Evolutionary conservation across 2,329 filamentous ascomycete species (phyloP).

Genomic region (Huntiella omanensis): DNA sequence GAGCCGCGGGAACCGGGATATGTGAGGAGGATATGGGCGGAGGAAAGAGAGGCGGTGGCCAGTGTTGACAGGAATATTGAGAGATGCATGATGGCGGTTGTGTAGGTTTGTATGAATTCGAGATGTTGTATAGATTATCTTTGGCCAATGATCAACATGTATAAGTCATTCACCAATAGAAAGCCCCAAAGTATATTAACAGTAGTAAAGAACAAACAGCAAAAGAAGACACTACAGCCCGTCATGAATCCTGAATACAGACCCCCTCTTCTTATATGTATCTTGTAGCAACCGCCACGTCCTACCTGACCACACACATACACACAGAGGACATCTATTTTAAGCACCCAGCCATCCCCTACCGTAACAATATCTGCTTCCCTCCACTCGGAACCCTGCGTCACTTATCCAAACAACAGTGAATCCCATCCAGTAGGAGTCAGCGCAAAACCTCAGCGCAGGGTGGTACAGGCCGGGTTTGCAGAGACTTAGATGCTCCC

Average conservation of each 20-base stretch:
- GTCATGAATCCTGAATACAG: background rate
- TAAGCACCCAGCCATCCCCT: background rate
- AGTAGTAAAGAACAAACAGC: background rate
- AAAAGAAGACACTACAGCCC: background rate
- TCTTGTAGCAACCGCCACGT: no score
- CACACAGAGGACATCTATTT: background rate
- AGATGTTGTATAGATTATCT: background rate
- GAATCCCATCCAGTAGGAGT: no score
- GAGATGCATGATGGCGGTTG: background rate
- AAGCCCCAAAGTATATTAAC: background rate
- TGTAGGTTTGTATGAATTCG: background rate
- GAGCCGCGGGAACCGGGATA: constrained; percentile 49
- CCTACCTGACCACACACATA: background rate
- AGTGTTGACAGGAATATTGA: background rate
- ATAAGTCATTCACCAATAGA: no score
- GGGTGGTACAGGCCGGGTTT: no score
- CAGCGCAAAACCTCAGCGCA: no score
- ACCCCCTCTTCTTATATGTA: no score
- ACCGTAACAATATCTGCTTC: background rate
- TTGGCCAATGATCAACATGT: background rate
- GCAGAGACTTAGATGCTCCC: no score
- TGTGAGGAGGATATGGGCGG: constrained; percentile 37
- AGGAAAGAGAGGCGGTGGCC: constrained; percentile 10
- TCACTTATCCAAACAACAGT: background rate
- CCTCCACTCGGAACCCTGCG: background rate